Conservation (phyloP, 805 yeast species). For the Saturnispora sanitii region DNA sequence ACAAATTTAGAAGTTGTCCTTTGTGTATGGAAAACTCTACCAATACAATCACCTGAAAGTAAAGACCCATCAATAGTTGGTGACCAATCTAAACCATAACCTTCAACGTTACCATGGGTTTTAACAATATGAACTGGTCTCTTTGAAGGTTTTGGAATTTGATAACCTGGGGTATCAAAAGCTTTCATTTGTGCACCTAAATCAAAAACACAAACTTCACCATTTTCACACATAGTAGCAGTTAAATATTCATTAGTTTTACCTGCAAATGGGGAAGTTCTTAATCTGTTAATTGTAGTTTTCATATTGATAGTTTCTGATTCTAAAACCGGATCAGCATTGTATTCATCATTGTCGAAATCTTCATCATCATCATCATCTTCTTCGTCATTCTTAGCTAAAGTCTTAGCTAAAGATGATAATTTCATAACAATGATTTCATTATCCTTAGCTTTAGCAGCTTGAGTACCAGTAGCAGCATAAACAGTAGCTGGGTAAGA, state of each 20-base stretch:
- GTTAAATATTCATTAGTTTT: conserved; percentile 63
- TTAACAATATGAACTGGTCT: conserved; percentile 75
- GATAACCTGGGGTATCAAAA: conserved; percentile 79
- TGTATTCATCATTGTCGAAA: conserved; percentile 54
- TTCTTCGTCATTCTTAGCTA: conserved; percentile 73
- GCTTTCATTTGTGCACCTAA: conserved; percentile 69
- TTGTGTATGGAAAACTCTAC: conserved; percentile 69
- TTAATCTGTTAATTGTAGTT: conserved; percentile 80
- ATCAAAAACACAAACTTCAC: conserved; percentile 83
- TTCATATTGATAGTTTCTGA: conserved; percentile 68
- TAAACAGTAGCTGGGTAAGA: conserved; percentile 80
- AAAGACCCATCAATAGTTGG: conserved; percentile 77
- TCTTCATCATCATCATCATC: conserved; percentile 67
- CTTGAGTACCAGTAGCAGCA: conserved; percentile 89
- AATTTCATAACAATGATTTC: conserved; percentile 79
- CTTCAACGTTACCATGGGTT: conserved; percentile 91
- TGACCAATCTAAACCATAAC: conserved; percentile 96
- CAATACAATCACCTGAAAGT: conserved; percentile 81
- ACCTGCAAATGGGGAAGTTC: conserved; percentile 70
- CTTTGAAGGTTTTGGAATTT: conserved; percentile 66
- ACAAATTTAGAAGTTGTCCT: conserved; percentile 73
- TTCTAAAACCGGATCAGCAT: conserved; percentile 78
- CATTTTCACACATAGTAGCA: conserved; percentile 82
- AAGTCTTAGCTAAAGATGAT: conserved; percentile 72
- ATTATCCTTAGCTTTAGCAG: conserved; percentile 76